Conservation (phyloP, 2,329 filamentous ascomycete genomes). For the Phyllosticta citribraziliensis region DNA sequence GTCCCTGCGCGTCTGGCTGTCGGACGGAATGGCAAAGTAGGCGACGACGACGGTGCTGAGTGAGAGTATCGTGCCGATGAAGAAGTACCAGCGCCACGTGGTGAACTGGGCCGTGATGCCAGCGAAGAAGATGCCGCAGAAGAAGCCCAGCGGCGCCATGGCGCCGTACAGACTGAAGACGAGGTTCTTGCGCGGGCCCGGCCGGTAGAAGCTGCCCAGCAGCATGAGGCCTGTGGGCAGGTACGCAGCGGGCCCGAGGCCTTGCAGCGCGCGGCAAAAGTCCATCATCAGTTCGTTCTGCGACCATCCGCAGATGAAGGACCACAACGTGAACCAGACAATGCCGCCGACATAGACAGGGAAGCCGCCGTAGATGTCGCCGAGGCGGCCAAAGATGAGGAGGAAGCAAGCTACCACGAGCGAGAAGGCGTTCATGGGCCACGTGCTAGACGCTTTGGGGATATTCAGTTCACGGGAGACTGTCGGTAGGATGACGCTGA, state of each 20-base stretch:
- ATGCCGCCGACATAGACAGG: slow-evolving; percentile 50
- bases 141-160: slow-evolving; percentile 47
- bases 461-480: slow-evolving; percentile 53
- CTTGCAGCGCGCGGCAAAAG: slow-evolving; percentile 26
- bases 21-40: slow-evolving; percentile 42
- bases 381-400: slow-evolving; percentile 33
- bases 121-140: slow-evolving; percentile 54
- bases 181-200: slow-evolving; percentile 27
- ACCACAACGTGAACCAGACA: slow-evolving; percentile 31
- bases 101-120: slow-evolving; percentile 47
- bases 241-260: slow-evolving; percentile 27
- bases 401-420: slow-evolving; percentile 40
- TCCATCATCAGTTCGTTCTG: slow-evolving; percentile 26
- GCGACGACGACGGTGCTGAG: slow-evolving; percentile 37
- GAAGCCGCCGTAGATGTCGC: slow-evolving; percentile 54
- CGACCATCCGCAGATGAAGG: slow-evolving; percentile 23
- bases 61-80: slow-evolving; percentile 48
- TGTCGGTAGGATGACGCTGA: slow-evolving; percentile 57
- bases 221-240: slow-evolving; percentile 24
- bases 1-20: slow-evolving; percentile 26
- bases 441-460: slow-evolving; percentile 50
- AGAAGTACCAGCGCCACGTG: slow-evolving; percentile 60
- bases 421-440: slow-evolving; percentile 44
- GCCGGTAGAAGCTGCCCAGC: slow-evolving; percentile 25
- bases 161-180: slow-evolving; percentile 38